Evolutionary conservation across 2,329 filamentous ascomycete species (phyloP).

Genomic region (Cryphonectria parasitica): DNA sequence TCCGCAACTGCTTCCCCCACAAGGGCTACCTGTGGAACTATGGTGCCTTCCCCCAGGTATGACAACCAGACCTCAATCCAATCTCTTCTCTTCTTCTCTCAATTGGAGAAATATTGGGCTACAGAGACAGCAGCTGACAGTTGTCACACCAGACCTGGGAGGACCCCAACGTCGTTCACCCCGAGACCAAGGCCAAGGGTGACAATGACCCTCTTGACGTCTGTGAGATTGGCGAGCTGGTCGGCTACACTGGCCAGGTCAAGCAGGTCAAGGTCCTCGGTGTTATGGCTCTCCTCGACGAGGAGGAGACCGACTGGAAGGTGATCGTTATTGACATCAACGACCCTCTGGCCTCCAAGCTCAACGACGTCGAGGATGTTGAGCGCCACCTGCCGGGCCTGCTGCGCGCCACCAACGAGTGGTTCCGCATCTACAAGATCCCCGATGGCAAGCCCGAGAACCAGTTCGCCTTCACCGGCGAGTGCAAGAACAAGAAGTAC

Average conservation of each 20-base stretch:
- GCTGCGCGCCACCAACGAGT: conserved; percentile 97
- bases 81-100: conserved; percentile 1
- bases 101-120: neutral
- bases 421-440: conserved; percentile 99
- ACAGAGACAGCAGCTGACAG: conserved; percentile 21
- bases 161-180: conserved; percentile 93
- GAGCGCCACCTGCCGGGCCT: conserved; percentile 97
- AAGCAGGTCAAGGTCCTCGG: conserved; percentile 99
- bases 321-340: conserved; percentile 99
- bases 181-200: conserved; percentile 99
- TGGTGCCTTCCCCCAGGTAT: conserved; percentile 96
- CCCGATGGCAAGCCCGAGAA: conserved; percentile 99
- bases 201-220: conserved; percentile 99
- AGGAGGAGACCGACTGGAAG: conserved; percentile 99
- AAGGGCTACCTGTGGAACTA: conserved; percentile 99
- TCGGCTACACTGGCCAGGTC: conserved; percentile 92
- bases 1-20: conserved; percentile 99
- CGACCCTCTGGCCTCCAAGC: conserved; percentile 92
- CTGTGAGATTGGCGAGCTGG: conserved; percentile 98
- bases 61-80: conserved; percentile 33
- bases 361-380: conserved; percentile 98
- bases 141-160: conserved; percentile 82
- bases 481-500: conserved; percentile 99
- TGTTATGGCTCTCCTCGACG: conserved; percentile 98
- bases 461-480: conserved; percentile 99